Percentiles rank a stretch among this genome's conserved stretches.
Evolutionary conservation across 192 early-diverging fungal genomes (phyloP).

Genomic region (Podochytrium sp.): DNA sequence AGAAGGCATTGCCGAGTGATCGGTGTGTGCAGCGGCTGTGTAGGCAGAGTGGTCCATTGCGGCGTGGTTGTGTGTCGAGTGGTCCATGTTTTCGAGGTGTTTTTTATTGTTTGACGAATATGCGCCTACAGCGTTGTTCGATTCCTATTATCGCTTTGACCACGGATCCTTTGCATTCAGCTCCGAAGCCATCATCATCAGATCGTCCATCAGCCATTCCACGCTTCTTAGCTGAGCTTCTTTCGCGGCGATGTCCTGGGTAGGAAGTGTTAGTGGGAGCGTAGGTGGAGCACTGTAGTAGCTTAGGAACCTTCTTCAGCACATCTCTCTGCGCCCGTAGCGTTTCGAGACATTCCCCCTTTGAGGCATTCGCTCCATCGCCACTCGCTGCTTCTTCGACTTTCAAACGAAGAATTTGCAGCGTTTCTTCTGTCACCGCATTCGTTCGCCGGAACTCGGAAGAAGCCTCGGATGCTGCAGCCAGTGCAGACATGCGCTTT

Average conservation of each 20-base stretch:
- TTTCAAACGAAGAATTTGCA: no score
- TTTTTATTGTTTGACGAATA: neutral
- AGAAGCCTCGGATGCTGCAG: neutral
- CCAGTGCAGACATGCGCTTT: neutral
- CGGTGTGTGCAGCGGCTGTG: neutral
- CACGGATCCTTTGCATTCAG: neutral
- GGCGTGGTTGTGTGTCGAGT: conserved; percentile 1
- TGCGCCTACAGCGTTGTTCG: no score
- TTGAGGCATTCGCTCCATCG: no score
- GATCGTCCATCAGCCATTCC: conserved; percentile 8
- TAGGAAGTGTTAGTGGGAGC: no score
- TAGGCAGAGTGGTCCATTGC: neutral
- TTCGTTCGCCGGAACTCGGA: neutral
- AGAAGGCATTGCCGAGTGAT: neutral
- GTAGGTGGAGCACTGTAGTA: no score
- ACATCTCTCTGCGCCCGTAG: no score
- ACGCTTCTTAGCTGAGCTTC: neutral
- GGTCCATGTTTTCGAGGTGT: neutral
- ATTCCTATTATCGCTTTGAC: neutral
- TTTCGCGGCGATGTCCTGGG: neutral
- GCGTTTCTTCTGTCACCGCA: no score
- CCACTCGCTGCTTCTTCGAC: neutral
- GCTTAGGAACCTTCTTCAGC: no score
- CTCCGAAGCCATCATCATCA: neutral
- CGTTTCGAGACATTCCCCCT: no score